Evolutionary conservation across 1,284 basidiomycete species (phyloP), one percentile per base, ranked within the genome.

Genomic region (Irpex sp.): DNA sequence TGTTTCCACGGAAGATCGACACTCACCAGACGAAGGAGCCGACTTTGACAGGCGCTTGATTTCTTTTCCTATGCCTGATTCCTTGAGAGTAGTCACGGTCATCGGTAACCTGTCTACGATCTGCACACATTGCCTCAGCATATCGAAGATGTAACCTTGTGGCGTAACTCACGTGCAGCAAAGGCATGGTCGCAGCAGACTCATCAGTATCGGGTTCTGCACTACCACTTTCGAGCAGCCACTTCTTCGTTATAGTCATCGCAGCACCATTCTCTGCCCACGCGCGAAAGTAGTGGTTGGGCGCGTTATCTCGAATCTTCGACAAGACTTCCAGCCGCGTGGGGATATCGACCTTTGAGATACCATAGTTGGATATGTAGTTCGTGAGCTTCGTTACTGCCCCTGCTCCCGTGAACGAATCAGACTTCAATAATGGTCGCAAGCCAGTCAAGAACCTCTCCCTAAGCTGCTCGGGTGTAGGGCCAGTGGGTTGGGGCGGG

Each of bases 51-150:
- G 83, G 37, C 93, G 77, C 72, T 86, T 88, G 69, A 88, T 83
- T 59, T 92, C 78, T 76, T 89, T 92, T 68, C 91, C 91, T 21
- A 93, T 78, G 72, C 91, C 91, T 17, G 89, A 88, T 9, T 81
- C 74, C 71, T 84, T 85, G 64, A 93, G 78, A 5, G 83, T 80
- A 44, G 89, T 85, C 26, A 92, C 72, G 11, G 85, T 86, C 69
- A 93, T 78, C 4, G 92, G 91, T 61, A 93, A 76, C 61, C 92
- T 87, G 75, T 93, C 92, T 70, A 92, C 86, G 68, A 93, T 87
- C 91, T 93, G 73, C 21, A 36, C 44, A 40, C 15, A 36, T n/a
- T 4, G 21, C 7, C 19, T 40, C 19, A 55, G 17, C 40, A 17
- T 6, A 21, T 47, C 40, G 34, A 40, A 26, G 37, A 15, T 15